A percentile compares a stretch with the other conserved stretches of the same genome.
Evolutionary conservation across 768 basidiomycete genomes (phyloP).

Genomic region (Amanita fuliginea): DNA sequence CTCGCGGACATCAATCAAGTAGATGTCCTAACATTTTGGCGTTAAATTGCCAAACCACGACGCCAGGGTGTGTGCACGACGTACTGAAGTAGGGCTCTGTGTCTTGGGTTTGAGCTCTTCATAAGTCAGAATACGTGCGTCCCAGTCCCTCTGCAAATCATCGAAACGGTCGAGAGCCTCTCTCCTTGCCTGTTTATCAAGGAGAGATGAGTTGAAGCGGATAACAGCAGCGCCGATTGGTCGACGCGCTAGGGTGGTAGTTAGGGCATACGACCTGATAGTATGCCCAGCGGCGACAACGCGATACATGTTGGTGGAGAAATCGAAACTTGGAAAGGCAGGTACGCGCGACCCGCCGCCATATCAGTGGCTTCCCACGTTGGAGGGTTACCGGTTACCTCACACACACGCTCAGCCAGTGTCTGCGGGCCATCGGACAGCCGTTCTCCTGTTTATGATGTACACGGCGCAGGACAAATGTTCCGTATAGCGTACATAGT

Average conservation of each 20-base stretch:
- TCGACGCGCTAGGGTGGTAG: not conserved
- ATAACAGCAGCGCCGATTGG: not conserved
- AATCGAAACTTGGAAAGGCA: no score
- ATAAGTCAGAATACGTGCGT: constrained; percentile 59
- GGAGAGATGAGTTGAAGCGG: constrained; percentile 26
- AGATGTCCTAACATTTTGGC: constrained; percentile 41
- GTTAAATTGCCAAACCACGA: constrained; percentile 6
- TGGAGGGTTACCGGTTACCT: not conserved
- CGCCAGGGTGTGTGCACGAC: constrained; percentile 9
- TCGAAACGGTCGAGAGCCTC: constrained; percentile 23
- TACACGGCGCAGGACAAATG: no score
- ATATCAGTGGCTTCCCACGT: not conserved
- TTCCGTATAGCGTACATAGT: no score
- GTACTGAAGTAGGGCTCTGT: constrained; percentile 58
- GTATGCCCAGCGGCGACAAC: constrained; percentile 12
- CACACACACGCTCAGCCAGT: no score
- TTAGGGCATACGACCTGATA: constrained; percentile 2
- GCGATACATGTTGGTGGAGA: constrained; percentile 16
- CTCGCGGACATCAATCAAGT: constrained; percentile 87
- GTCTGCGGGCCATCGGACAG: no score
- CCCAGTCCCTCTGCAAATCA: constrained; percentile 63
- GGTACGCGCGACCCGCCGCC: not conserved
- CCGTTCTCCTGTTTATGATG: no score
- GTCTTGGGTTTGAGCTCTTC: constrained; percentile 76
- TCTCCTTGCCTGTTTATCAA: constrained; percentile 14